These are phyloP conservation scores for Trichophyton verrucosum DNA, from an alignment of 2,329 filamentous ascomycete genomes.

Conservation along the genomic window DNA sequence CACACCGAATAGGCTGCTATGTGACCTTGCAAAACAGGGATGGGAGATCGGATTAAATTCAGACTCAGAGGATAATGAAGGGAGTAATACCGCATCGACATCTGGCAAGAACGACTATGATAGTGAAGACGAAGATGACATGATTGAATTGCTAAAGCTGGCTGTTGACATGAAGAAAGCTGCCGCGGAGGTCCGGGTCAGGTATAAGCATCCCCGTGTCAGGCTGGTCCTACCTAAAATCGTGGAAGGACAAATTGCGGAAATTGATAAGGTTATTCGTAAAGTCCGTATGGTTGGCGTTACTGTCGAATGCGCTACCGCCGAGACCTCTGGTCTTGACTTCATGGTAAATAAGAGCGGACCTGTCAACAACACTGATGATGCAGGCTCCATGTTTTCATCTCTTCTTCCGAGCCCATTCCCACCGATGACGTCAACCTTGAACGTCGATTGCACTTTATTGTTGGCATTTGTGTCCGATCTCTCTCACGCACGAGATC, in stretches of 20 bases:
- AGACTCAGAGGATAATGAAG: constrained; percentile 33
- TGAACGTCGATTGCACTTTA: constrained; percentile 48
- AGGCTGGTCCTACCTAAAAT: constrained; percentile 51
- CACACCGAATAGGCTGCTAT: constrained; percentile 50
- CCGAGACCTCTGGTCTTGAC: neutral
- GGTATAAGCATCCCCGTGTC: constrained; percentile 48
- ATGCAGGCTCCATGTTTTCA: constrained; percentile 17
- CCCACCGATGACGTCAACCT: constrained; percentile 30
- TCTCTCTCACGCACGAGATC: constrained; percentile 47
- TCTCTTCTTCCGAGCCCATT: constrained; percentile 30
- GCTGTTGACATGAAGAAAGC: constrained; percentile 48
- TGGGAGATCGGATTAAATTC: constrained; percentile 43
- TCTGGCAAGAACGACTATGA: constrained; percentile 24
- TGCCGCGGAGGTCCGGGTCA: constrained; percentile 43
- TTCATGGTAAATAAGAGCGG: constrained; percentile 1
- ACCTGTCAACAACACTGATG: neutral
- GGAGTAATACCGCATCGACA: constrained; percentile 13
- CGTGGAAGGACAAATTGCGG: constrained; percentile 35
- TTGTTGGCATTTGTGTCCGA: constrained; percentile 62
- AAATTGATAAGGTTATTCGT: constrained; percentile 46
- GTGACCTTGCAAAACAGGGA: constrained; percentile 57
- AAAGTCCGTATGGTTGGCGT: constrained; percentile 43
- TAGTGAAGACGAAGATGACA: constrained; percentile 40
- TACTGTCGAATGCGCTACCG: constrained; percentile 27
- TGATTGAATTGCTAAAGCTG: constrained; percentile 48